Percentiles rank a stretch among this genome's conserved stretches.
phyloP scores from a whole-genome alignment of 2,329 filamentous ascomycete genomes.

The Neofusicoccum ribis region DNA sequence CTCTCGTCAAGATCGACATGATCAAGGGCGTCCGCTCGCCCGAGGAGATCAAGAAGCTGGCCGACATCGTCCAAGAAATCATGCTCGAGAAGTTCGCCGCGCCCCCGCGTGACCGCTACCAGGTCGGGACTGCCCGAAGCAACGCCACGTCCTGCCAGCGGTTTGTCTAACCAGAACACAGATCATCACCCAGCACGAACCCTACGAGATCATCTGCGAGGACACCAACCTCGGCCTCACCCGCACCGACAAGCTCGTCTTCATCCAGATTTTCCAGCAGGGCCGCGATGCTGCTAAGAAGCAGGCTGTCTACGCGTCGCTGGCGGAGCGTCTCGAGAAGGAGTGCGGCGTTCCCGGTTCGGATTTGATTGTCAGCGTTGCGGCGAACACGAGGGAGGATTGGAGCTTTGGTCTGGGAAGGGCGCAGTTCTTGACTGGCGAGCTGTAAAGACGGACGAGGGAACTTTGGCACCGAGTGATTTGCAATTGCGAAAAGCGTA shows the following conservation, averaged over 20 bases:
- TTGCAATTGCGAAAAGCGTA: neutral
- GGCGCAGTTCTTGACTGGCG: conserved; percentile 33
- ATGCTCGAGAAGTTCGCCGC: conserved; percentile 32
- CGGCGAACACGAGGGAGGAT: conserved; percentile 30
- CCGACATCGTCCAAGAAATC: conserved; percentile 31
- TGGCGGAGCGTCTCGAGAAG: conserved; percentile 27
- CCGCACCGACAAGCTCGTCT: conserved; percentile 30
- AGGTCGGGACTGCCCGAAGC: conserved; percentile 14
- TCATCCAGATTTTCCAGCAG: conserved; percentile 37
- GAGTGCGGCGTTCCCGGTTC: conserved; percentile 26
- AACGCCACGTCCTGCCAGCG: neutral
- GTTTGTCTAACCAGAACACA: neutral
- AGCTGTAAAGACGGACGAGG: conserved; percentile 13
- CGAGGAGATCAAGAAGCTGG: conserved; percentile 30
- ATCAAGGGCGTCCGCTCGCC: conserved; percentile 28
- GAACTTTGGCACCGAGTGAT: too few species aligned
- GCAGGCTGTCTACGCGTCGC: conserved; percentile 26
- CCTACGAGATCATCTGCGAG: conserved; percentile 34
- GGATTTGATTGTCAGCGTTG: conserved; percentile 31
- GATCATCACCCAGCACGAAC: conserved; percentile 36
- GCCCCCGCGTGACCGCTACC: conserved; percentile 31
- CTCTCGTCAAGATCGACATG: conserved; percentile 34
- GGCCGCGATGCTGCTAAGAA: conserved; percentile 30
- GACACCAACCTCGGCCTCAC: conserved; percentile 31
- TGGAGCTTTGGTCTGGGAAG: conserved; percentile 35